Evolutionary conservation across 257 asterid species (phyloP), one percentile per base, ranked within the genome.

Genomic region (Leptodermis oblonga): DNA sequence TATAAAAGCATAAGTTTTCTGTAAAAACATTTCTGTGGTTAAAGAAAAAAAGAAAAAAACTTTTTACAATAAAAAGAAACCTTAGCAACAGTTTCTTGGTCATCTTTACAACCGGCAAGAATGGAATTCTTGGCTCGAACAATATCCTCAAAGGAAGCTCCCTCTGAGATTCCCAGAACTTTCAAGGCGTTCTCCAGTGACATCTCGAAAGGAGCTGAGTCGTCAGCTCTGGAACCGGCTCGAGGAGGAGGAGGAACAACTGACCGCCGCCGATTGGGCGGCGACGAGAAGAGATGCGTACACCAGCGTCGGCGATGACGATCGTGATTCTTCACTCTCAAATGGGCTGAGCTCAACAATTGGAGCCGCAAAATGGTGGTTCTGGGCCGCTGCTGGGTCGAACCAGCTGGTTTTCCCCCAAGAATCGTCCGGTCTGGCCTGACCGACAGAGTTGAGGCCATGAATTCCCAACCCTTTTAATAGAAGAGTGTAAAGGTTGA

Each of bases 181-280:
- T 88, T 88, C 73, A 91, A 83, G 25, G 99, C 99, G 84, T 68
- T 91, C 90, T 94, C 99, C 67, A 92, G 84, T 7, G 99, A 86
- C 99, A 94, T 94, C 86, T 94, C 99, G 74, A 72, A 94, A 45
- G 94, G 87, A 74, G 84, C 95, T n/a, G 95, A 85, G 78, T 94
- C 99, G 18, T 94, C 99, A 30, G 99, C 99, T 70, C 97, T 82
- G 20, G 95, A 94, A 54, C 97, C 87, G 42, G 99, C 96, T 76
- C 69, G 82, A 31, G 82, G 84, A 30, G 82, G 77, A 51, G 86
- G 82, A 67, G 91, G 72, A 23, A 83, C 82, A 43, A 82, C 48
- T 20, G 73, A 31, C 45, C 17, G 26, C 68, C 90, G 89, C 74
- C 89, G 89, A 65, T 14, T 72, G 30, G 30, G 56, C 54, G 74